Conservation (phyloP, 192 early-diverging fungal genomes). For the Spizellomyces sp. region DNA sequence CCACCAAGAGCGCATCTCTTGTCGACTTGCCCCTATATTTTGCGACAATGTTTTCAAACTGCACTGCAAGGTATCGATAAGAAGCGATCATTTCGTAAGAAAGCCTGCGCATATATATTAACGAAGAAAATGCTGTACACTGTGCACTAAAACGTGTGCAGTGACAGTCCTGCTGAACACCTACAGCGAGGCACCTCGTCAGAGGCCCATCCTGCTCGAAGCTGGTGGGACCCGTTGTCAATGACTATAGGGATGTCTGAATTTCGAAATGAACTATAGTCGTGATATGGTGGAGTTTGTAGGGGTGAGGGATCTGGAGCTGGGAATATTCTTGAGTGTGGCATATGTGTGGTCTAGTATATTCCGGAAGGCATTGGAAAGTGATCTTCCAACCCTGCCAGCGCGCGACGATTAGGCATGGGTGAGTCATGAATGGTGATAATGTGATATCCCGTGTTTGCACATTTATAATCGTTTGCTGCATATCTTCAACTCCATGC, state of each 20-base stretch:
- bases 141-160: neutral
- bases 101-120: neutral
- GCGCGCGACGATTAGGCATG: no score
- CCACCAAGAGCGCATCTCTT: constrained; percentile 55
- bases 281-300: constrained; percentile 5
- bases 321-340: no score
- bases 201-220: constrained; percentile 82
- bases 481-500: no score
- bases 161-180: constrained; percentile 4
- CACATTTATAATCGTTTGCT: no score
- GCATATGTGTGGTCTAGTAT: no score
- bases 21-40: constrained; percentile 65
- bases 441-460: no score
- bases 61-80: constrained; percentile 45
- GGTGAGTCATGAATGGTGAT: no score
- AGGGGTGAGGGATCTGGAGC: neutral
- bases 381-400: no score
- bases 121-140: neutral
- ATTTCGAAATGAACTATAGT: constrained; percentile 14
- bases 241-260: constrained; percentile 60
- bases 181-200: constrained; percentile 60
- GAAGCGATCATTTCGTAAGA: neutral
- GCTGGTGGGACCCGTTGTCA: constrained; percentile 76
- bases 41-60: constrained; percentile 71
- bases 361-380: no score